Base-by-base conservation (phyloP, 768 basidiomycete species). In the Panaeolus papilionaceus region DNA sequence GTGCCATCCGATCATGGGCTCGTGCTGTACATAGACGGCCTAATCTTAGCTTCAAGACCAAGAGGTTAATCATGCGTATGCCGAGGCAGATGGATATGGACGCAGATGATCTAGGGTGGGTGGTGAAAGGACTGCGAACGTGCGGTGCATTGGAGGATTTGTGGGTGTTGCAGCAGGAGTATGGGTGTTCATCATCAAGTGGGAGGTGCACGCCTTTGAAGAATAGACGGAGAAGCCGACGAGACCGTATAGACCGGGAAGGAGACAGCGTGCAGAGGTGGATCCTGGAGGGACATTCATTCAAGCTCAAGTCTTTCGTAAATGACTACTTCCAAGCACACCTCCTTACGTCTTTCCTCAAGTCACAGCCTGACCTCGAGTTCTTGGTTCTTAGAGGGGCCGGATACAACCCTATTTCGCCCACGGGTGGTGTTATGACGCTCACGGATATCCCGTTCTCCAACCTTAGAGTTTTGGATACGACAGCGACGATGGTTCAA, bases 211-310 rank as follows among this genome's bases (percentile, higher is more conserved):
- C 54, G 7, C 54, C 54, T 9, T 58, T 12, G 54, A 58, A 58
- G 28, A 58, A 16, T 18, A 58, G 54, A 11, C 8, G 54, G 28
- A 58, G 54, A 23, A 58, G 16, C 14, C 54, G 54, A 7, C 54
- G 54, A 58, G 54, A 58, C 54, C 54, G 54, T 12, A 37, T 33
- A 16, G 54, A 58, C 54, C 66, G 63, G 38, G 65, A 66, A 38
- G 70, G 68, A 23, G 66, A 72, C 33, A 67, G 73, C 0, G 66
- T 62, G 2, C 69, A 71, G 44, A 51, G 64, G 18, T 72, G 72
- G 70, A 71, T 76, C 44, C 45, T 76, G 39, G 70, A 72, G 14
- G 73, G 70, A 3, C 71, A 76, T 38, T 23, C 65, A 9, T 76
- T 74, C 67, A 65, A 65, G 4, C 66, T 76, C 33, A 63, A 66